Base-by-base conservation (phyloP, 1,139 yeast species). In the Hansenula anomala region DNA sequence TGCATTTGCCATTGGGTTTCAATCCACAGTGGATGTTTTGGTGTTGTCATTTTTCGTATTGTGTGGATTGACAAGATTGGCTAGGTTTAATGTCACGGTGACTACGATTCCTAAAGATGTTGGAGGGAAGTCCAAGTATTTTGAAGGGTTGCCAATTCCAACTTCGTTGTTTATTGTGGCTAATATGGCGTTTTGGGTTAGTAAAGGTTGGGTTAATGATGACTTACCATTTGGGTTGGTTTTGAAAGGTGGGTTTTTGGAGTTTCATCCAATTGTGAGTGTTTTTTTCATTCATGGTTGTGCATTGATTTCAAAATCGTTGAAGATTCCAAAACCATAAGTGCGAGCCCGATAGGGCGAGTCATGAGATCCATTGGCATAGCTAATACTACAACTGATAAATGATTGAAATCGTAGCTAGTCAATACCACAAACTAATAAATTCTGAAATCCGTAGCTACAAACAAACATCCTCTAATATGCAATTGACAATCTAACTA, bases 61-160 rank as follows among this genome's bases (percentile, higher is more conserved):
- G 40, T 90, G 97, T 65, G 97, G 97, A 1, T 73, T 92, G 52
- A 84, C 96, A 16, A 78, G 98, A 59, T 73, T 92, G 53, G 98
- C 98, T 10, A 75, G 98, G 58, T 92, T 89, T 66, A 92, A 92
- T 56, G 95, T 94, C 39, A 87, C 97, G 1, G 95, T 94, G 4
- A 83, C 92, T 41, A 86, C 87, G 50, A 77, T 94, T 46, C 97
- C 98, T 38, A 51, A 51, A 28, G 55, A 49, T 34, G 19, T 52
- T 14, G 36, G 43, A 13, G 56, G 56, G 16, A 52, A 53, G 37
- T 53, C 57, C 17, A 53, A 52, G 28, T 76, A 72, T 52, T 92
- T 92, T 60, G 98, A 92, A 67, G 98, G 98, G 11, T 20, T 66
- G 63, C 98, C 98, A 14, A 88, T 92, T 52, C 98, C 98, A 41